These are phyloP conservation scores for Dissophora globulifera DNA, from an alignment of 192 early-diverging fungal species.

Conservation along the genomic window DNA sequence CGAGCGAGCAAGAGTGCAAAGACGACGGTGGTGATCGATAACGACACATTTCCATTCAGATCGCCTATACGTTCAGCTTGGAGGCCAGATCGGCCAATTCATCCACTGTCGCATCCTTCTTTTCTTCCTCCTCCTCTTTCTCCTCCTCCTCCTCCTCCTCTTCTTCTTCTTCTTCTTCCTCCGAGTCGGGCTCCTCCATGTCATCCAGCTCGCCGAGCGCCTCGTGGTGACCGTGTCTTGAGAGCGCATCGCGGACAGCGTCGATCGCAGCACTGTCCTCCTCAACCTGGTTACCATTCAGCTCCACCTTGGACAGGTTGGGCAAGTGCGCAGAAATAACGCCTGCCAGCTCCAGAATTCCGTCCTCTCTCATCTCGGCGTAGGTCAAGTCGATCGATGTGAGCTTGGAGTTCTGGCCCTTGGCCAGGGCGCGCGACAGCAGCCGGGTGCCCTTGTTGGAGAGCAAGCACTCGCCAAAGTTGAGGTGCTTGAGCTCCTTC, in stretches of 20 bases:
- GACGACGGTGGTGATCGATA: too few species aligned
- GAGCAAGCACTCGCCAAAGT: conserved; percentile 93
- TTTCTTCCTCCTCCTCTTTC: conserved; percentile 36
- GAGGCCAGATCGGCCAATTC: conserved; percentile 37
- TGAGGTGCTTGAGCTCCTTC: conserved; percentile 80
- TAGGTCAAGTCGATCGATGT: conserved; percentile 80
- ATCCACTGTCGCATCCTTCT: conserved; percentile 58
- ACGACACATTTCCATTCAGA: too few species aligned
- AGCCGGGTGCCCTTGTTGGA: conserved; percentile 74
- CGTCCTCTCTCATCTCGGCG: conserved; percentile 89
- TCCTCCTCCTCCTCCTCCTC: conserved; percentile 61
- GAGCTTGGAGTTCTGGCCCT: conserved; percentile 64
- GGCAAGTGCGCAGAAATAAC: conserved; percentile 73
- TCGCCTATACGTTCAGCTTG: conserved; percentile 32
- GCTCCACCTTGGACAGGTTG: conserved; percentile 72
- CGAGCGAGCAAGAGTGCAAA: too few species aligned
- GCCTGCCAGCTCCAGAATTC: conserved; percentile 72
- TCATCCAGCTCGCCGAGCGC: conserved; percentile 94
- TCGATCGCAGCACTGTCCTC: conserved; percentile 83
- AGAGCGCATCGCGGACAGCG: conserved; percentile 74
- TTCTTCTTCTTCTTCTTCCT: conserved; percentile 74
- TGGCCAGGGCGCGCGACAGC: conserved; percentile 74
- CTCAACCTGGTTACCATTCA: conserved; percentile 94
- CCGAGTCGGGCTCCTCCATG: conserved; percentile 87
- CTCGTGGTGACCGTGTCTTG: conserved; percentile 76